Percentiles rank a stretch among this genome's conserved stretches.
These are phyloP conservation scores for Trichoderma sp. DNA, from an alignment of 2,329 filamentous ascomycete genomes.

Conservation along the genomic window DNA sequence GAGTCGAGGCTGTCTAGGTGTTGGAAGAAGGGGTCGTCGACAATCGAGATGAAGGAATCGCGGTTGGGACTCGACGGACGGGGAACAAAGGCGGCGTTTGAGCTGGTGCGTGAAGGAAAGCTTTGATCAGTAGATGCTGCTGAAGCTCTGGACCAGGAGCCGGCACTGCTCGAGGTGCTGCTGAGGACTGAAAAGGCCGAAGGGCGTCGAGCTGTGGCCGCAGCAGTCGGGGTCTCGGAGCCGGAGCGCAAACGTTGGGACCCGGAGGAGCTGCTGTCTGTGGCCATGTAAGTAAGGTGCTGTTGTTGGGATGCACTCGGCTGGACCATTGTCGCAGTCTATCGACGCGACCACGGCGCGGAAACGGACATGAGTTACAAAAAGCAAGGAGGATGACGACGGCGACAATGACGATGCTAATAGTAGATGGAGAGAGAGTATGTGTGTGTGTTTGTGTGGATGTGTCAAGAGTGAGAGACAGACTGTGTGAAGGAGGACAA, in stretches of 20 bases:
- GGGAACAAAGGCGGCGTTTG: neutral
- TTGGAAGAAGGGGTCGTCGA: slow-evolving; percentile 56
- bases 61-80: slow-evolving; percentile 33
- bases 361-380: slow-evolving; percentile 29
- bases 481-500: neutral
- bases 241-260: slow-evolving; percentile 10
- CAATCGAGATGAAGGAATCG: slow-evolving; percentile 52
- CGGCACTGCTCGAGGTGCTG: slow-evolving; percentile 18
- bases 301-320: slow-evolving; percentile 27
- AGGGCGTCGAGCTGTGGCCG: slow-evolving; percentile 21
- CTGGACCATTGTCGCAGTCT: slow-evolving; percentile 33
- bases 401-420: neutral
- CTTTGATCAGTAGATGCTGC: slow-evolving; percentile 19
- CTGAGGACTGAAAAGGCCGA: slow-evolving; percentile 23
- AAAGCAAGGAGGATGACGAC: neutral
- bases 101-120: slow-evolving; percentile 23
- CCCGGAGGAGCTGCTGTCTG: slow-evolving; percentile 20
- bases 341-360: slow-evolving; percentile 28
- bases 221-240: slow-evolving; percentile 20
- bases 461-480: neutral
- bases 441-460: neutral
- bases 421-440: neutral
- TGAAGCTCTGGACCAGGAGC: slow-evolving; percentile 11
- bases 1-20: slow-evolving; percentile 47
- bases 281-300: slow-evolving; percentile 19